A percentile compares a stretch with the other conserved stretches of the same genome.
Conservation (phyloP, 345 rosid species). For the Hirschfeldia incana region DNA sequence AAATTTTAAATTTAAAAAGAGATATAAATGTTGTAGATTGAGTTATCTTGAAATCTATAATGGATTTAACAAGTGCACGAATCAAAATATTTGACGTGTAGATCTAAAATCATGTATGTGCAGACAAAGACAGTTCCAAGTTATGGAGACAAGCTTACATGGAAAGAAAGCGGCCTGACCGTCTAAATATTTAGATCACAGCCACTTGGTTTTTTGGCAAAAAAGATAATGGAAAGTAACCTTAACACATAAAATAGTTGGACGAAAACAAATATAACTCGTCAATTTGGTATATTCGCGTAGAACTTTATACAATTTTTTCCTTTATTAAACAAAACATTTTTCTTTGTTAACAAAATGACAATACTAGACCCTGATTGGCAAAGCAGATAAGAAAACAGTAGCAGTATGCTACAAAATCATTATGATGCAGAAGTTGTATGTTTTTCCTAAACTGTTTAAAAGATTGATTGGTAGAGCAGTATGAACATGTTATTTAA, state of each 20-base stretch:
- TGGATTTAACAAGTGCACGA: constrained; percentile 11
- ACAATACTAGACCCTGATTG: no score
- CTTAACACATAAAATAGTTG: neutral
- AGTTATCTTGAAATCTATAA: neutral
- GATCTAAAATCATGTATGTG: constrained; percentile 27
- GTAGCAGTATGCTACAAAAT: no score
- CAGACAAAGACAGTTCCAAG: constrained; percentile 27
- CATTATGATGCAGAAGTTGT: no score
- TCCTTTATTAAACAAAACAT: neutral
- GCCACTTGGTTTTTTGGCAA: constrained; percentile 21
- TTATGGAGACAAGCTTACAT: constrained; percentile 30
- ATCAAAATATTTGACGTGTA: constrained; percentile 34
- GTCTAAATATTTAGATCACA: constrained; percentile 8
- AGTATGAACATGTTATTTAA: no score
- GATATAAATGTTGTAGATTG: neutral
- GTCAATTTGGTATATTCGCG: neutral
- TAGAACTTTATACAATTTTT: neutral
- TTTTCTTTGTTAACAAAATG: neutral
- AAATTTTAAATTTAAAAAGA: constrained; percentile 17
- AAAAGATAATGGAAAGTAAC: neutral
- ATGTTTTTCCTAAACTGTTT: no score
- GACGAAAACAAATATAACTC: neutral
- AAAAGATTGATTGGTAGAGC: no score
- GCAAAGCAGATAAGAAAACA: no score
- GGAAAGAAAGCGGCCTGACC: constrained; percentile 31